phyloP scores from a whole-genome alignment of 2,329 filamentous ascomycete genomes.

The Fusarium chaquense region DNA sequence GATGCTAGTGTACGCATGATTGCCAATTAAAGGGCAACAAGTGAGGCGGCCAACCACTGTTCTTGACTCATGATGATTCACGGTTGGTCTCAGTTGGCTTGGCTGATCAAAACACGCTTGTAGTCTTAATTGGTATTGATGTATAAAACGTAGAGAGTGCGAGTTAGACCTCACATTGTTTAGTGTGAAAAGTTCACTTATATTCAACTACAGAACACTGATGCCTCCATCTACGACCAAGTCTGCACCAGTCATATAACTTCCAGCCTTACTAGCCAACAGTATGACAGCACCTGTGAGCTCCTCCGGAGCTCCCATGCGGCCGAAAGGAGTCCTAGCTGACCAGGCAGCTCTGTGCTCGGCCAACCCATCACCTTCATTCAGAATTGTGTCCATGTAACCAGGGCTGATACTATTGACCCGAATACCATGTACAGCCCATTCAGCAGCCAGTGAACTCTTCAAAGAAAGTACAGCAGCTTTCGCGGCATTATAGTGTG shows the following conservation, averaged over 20 bases:
- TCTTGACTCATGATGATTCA: neutral
- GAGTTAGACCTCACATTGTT: too few species aligned
- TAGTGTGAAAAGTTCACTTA: neutral
- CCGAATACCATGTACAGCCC: constrained; percentile 15
- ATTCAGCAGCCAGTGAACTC: constrained; percentile 19
- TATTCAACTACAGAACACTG: constrained; percentile 6
- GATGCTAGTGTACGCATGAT: neutral
- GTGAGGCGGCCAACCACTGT: too few species aligned
- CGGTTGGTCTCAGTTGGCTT: too few species aligned
- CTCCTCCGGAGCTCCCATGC: constrained; percentile 20
- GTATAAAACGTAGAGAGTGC: too few species aligned
- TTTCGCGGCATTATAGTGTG: constrained; percentile 71
- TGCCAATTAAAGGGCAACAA: neutral
- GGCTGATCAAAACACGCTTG: neutral
- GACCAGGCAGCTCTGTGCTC: constrained; percentile 22
- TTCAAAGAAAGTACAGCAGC: constrained; percentile 18
- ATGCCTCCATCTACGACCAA: constrained; percentile 23
- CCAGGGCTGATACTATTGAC: constrained; percentile 27
- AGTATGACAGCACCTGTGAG: constrained; percentile 17
- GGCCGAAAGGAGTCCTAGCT: constrained; percentile 11
- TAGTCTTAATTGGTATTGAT: neutral
- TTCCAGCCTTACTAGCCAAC: constrained; percentile 23
- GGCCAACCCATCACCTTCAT: constrained; percentile 19
- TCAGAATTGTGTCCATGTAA: constrained; percentile 24
- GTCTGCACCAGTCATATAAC: constrained; percentile 24